Evolutionary conservation across 192 early-diverging fungal genomes (phyloP), one percentile per base, ranked within the genome.

Genomic region (Linnemannia exigua): DNA sequence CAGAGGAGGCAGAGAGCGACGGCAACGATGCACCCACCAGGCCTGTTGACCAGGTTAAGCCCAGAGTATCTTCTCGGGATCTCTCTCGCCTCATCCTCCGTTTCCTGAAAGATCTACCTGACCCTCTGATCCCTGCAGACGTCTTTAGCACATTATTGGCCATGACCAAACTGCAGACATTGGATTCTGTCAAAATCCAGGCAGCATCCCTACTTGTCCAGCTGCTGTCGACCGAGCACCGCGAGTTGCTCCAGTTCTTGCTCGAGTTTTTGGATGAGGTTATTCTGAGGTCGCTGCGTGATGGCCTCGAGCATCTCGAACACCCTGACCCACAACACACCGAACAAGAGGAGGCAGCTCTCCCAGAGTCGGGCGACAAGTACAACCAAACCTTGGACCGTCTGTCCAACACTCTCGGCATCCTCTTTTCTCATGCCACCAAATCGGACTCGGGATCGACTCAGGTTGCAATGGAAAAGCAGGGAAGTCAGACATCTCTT

Each of bases 21-120:
- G 37, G 25, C 67, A 50, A 79, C 12, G 69, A 67, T 41, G n/a
- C 67, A 31, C 14, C 22, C 68, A 50, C 67, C 7, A 1, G 31
- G 1, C 3, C 58, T 33, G 46, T 58, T 2, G 12, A 61, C 16
- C 67, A 17, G 48, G 0, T 11, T 16, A 5, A 48, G 12, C 50
- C 31, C 19, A 73, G 38, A 50, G 67, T 81, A 28, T 19, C 67
- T 19, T 81, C 78, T 5, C 25, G 33, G 15, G 51, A 74, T 20
- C 73, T 81, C 17, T 70, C 74, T 4, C 70, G 80, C 6, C 25
- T 76, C 31, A 67, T 82, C 22, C 75, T 82, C 12, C 80, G 80
- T 1, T 76, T 82, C 47, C 58, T 82, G 7, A n/a, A 19, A 8
- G 70, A 76, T 35, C 16, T 82, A 4, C 75, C 80, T 1, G 69